Conservation (phyloP, 331 rosid genomes). For the Malus hybrid region DNA sequence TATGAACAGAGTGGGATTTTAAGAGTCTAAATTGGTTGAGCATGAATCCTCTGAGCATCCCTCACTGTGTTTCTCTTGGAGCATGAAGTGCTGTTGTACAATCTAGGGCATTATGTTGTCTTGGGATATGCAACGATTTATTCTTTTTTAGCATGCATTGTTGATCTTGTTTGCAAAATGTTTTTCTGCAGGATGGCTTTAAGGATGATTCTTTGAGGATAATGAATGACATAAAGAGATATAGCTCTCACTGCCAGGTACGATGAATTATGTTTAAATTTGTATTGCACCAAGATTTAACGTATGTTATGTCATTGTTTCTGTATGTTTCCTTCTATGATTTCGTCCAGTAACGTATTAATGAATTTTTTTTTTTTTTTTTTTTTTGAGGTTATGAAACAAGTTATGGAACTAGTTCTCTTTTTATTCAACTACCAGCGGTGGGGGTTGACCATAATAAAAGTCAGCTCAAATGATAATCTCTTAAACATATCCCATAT, state of each 20-base stretch:
- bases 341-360: too few species aligned
- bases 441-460: too few species aligned
- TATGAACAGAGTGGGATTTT: too few species aligned
- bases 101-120: too few species aligned
- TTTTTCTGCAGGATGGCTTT: slow-evolving; percentile 68
- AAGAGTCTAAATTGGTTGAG: too few species aligned
- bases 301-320: neutral
- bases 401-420: neutral
- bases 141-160: neutral
- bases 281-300: neutral
- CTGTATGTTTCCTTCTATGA: neutral
- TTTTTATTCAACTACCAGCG: neutral
- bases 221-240: slow-evolving; percentile 59
- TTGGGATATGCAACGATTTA: neutral
- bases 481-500: too few species aligned
- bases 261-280: slow-evolving; percentile 10
- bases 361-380: too few species aligned
- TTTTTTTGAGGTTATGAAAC: neutral
- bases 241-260: slow-evolving; percentile 71
- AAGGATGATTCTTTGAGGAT: slow-evolving; percentile 81
- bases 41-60: too few species aligned
- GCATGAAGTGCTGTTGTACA: too few species aligned
- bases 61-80: too few species aligned
- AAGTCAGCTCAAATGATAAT: too few species aligned
- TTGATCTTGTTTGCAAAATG: neutral